phyloP scores from a whole-genome alignment of 2,329 filamentous ascomycete species.

The Hypoxylon sp. region DNA sequence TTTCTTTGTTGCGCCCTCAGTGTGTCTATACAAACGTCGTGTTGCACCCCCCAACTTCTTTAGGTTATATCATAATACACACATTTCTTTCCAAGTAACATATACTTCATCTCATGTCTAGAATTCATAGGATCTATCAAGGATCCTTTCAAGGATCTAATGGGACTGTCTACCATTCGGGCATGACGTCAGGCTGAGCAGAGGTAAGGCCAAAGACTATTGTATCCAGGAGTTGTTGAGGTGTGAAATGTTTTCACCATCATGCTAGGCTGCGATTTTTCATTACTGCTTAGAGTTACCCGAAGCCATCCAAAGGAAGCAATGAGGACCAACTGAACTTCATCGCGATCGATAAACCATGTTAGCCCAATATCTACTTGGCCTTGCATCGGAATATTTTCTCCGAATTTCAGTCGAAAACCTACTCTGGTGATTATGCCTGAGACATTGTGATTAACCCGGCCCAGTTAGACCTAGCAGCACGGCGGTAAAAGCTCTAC shows the following conservation, averaged over 20 bases:
- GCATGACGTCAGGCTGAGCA: conserved; percentile 17
- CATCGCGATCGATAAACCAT: conserved; percentile 4
- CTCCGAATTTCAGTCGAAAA: not conserved
- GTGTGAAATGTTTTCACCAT: not conserved
- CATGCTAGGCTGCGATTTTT: not conserved
- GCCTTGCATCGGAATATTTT: not conserved
- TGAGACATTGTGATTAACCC: not conserved
- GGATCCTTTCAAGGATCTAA: not conserved
- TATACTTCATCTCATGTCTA: no score
- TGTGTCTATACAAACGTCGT: no score
- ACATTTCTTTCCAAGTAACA: no score
- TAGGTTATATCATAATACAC: no score
- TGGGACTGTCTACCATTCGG: conserved; percentile 14
- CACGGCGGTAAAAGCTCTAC: no score
- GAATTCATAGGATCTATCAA: not conserved
- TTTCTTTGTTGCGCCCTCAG: no score
- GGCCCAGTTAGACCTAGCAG: no score
- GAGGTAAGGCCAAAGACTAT: conserved; percentile 1
- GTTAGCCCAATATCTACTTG: not conserved
- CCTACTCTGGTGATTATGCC: not conserved
- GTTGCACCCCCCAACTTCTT: no score
- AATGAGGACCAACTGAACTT: conserved; percentile 8
- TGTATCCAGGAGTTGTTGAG: not conserved
- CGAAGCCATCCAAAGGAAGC: conserved; percentile 5
- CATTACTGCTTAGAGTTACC: not conserved